These are phyloP conservation scores for bread wheat (Triticum aestivum) DNA, from an alignment of 176 grass and related monocot species.

Conservation along the genomic window IWGSC_CS_RefSeq_v2.1 NC_057811.1:354857003-354857502, in stretches of 20 bases:
- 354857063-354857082: constrained; percentile 59
- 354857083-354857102: constrained; percentile 78
- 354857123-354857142: constrained; percentile 84
- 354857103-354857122: constrained; percentile 72
- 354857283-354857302: constrained; percentile 91
- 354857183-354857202: constrained; percentile 64
- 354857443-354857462: constrained; percentile 59
- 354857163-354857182: constrained; percentile 68
- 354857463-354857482: constrained; percentile 57
- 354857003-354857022: constrained; percentile 64
- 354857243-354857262: constrained; percentile 84
- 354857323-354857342: constrained; percentile 76
- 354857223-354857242: constrained; percentile 91
- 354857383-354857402: not conserved
- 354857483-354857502: constrained; percentile 75
- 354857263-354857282: constrained; percentile 91
- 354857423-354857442: constrained; percentile 87
- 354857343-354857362: not conserved
- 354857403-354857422: not conserved
- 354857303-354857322: constrained; percentile 81
- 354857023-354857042: not conserved
- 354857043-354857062: constrained; percentile 68
- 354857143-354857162: constrained; percentile 53
- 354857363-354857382: not conserved
- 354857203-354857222: constrained; percentile 45